Conservation (phyloP, 805 yeast genomes). For the Zygotorulaspora florentina region DNA sequence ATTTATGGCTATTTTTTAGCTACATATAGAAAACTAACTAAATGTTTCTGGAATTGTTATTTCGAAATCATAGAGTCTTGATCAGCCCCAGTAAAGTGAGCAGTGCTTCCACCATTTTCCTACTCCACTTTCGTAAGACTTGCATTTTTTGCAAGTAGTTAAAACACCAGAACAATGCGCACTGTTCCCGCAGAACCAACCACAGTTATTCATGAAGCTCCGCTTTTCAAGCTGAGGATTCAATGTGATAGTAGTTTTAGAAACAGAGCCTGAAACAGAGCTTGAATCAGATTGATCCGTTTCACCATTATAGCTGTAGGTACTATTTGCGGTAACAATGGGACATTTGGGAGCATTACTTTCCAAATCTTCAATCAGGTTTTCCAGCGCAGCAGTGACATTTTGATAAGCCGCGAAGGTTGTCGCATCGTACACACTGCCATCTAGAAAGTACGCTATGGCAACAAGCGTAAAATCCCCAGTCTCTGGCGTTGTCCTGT, state of each 20-base stretch:
- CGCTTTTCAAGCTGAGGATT: conserved; percentile 1
- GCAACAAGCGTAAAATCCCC: conserved; percentile 2
- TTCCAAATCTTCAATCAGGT: background rate
- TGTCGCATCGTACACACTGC: conserved; percentile 1
- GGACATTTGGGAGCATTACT: background rate
- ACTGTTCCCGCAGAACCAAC: conserved; percentile 1
- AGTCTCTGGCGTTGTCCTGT: conserved; percentile 2
- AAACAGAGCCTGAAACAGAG: background rate
- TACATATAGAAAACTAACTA: background rate
- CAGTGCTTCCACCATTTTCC: conserved; percentile 2
- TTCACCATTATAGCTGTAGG: background rate
- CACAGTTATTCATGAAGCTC: background rate
- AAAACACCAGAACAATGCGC: background rate
- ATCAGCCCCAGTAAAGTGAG: background rate
- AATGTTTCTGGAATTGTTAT: background rate
- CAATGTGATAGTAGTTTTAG: background rate
- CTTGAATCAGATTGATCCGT: background rate
- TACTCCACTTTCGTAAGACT: background rate
- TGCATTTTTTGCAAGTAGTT: background rate
- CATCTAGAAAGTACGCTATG: background rate
- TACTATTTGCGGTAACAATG: background rate
- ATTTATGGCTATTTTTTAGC: background rate
- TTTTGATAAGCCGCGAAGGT: conserved; percentile 1
- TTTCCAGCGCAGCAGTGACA: conserved; percentile 1
- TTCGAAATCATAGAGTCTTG: background rate